Base-by-base conservation (phyloP, 176 grass and related monocot genomes). In the Eleusine coracana region DNA sequence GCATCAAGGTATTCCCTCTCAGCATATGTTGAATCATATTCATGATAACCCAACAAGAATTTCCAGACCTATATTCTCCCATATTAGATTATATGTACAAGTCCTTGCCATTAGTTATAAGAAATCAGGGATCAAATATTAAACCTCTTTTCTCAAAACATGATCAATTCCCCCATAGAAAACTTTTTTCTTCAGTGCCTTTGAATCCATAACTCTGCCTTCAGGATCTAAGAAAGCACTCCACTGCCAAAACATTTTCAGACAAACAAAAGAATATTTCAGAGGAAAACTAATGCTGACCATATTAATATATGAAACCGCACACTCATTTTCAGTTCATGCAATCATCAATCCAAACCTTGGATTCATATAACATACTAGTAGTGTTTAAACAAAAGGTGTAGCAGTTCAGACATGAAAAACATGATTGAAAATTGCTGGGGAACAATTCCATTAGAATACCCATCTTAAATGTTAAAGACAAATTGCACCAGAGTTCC, bases 1-100 rank as follows among this genome's bases (percentile, higher is more conserved):
- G 79, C 88, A 83, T 77, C 72, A 85, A 90, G 89, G 73, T 92
- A 99, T 40, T 96, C 89, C 69, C 96, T 93, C 89, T 99, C 96
- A 67, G 93, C 96, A 81, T 90, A 90, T 92, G 96, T 99, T 66
- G 93, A 94, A 92, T 99, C 92, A 81, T 94, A 99, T 88, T 96
- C 93, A 88, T 96, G 73, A 82, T 83, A 99, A 21, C 96, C 91
- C 87, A 99, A 86, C 75, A 99, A 78, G 77, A 96, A 93, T 87
- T 99, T 99, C 96, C 96, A 99, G 60, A 99, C 87, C 96, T 99
- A 46, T 76, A 87, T 65, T 13, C 82, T 34, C 71, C 59, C 55
- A 78, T 61, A 81, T 82, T 58, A 84, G 38, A 67, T 86, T 79
- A 77, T 68, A 70, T 71, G 52, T 77, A 63, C 15, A 49, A 74